A percentile compares a stretch with the other conserved stretches of the same genome.
phyloP scores from a whole-genome alignment of 1,284 basidiomycete genomes.

The Ustilago trichophora region DNA sequence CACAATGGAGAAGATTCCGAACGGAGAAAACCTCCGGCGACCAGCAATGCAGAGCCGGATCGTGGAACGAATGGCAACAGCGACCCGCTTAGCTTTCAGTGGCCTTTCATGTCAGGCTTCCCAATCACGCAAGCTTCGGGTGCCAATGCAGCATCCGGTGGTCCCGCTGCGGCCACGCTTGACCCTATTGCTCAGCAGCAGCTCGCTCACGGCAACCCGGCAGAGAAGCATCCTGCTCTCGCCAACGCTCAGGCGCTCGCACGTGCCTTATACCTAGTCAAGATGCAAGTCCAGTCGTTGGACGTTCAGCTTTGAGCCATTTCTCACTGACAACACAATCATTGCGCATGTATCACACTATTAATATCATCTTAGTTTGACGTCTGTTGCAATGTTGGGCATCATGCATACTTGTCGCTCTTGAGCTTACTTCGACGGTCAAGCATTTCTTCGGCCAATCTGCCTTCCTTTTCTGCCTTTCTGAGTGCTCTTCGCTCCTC shows the following conservation, averaged over 20 bases:
- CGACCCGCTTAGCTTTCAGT: slow-evolving; percentile 35
- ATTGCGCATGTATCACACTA: too few species aligned
- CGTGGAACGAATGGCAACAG: slow-evolving; percentile 4
- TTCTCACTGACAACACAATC: too few species aligned
- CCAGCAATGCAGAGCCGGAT: background rate
- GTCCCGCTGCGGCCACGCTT: background rate
- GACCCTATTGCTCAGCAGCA: slow-evolving; percentile 32
- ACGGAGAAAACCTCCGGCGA: background rate
- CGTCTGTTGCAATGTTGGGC: too few species aligned
- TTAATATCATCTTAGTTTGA: too few species aligned
- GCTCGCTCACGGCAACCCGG: slow-evolving; percentile 26
- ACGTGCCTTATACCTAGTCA: slow-evolving; percentile 39
- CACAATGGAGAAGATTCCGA: background rate
- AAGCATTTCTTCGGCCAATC: slow-evolving; percentile 62
- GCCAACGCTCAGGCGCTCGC: slow-evolving; percentile 44
- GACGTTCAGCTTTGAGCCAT: slow-evolving; percentile 17
- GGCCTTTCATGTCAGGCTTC: slow-evolving; percentile 41
- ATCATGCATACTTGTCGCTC: slow-evolving; percentile 17
- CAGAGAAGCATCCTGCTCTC: slow-evolving; percentile 47
- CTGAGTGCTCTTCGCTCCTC: slow-evolving; percentile 47
- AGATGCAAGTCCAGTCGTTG: slow-evolving; percentile 42
- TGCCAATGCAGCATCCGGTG: background rate
- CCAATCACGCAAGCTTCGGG: slow-evolving; percentile 12
- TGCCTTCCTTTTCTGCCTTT: slow-evolving; percentile 55
- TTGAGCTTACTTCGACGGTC: slow-evolving; percentile 56